These are phyloP conservation scores for Mariannaea elegans DNA, from an alignment of 2,329 filamentous ascomycete species.

Conservation along the genomic window DNA sequence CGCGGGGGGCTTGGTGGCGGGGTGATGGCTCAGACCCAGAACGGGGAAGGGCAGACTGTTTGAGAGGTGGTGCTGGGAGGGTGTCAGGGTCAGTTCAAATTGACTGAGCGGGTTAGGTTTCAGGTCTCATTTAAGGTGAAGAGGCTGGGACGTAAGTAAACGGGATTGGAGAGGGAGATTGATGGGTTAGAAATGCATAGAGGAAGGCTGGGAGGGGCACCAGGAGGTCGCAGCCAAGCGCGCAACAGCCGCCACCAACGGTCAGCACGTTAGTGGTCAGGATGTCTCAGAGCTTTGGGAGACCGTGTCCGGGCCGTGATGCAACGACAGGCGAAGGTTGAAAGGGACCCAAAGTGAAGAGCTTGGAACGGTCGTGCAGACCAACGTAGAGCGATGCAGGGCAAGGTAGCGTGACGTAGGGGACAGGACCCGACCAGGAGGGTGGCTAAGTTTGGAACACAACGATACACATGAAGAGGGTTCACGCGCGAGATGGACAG, in stretches of 20 bases:
- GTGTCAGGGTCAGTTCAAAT: background rate
- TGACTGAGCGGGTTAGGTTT: slow-evolving; percentile 10
- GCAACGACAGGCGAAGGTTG: slow-evolving; percentile 2
- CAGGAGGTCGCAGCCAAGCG: slow-evolving; percentile 32
- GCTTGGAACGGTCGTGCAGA: slow-evolving; percentile 23
- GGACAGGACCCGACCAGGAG: slow-evolving; percentile 15
- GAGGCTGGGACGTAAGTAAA: slow-evolving; percentile 17
- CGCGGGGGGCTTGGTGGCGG: slow-evolving; percentile 29
- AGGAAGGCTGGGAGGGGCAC: slow-evolving; percentile 19
- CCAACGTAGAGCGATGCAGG: slow-evolving; percentile 19
- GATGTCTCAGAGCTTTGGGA: background rate
- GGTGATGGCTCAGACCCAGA: slow-evolving; percentile 20
- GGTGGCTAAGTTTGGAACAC: slow-evolving; percentile 16
- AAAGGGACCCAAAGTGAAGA: slow-evolving; percentile 9
- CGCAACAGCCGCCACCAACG: slow-evolving; percentile 21
- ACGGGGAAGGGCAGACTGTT: slow-evolving; percentile 8
- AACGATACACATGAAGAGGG: slow-evolving; percentile 9
- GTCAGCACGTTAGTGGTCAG: slow-evolving; percentile 20
- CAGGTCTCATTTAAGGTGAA: slow-evolving; percentile 6
- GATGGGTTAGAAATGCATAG: slow-evolving; percentile 1
- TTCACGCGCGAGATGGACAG: background rate
- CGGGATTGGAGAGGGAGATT: slow-evolving; percentile 8
- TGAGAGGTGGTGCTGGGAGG: slow-evolving; percentile 18
- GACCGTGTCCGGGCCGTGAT: background rate
- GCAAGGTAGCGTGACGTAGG: slow-evolving; percentile 36